Evolutionary conservation across 1,139 yeast species (phyloP).

Genomic region (Nakaseomyces kungkrabaensis): DNA sequence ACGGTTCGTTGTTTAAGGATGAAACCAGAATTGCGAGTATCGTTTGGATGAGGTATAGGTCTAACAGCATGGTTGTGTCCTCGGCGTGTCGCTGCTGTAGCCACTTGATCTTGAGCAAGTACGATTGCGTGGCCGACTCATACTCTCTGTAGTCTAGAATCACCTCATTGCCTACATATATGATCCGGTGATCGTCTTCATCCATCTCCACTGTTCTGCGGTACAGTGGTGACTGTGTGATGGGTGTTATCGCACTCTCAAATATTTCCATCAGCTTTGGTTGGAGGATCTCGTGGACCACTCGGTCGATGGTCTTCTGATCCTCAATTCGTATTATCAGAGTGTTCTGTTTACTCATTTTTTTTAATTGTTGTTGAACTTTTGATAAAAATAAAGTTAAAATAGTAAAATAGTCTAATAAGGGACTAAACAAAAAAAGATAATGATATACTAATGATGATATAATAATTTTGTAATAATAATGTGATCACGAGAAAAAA

Average conservation of each 20-base stretch:
- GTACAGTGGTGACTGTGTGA: neutral
- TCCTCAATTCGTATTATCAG: constrained; percentile 2
- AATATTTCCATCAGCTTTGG: neutral
- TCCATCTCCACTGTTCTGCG: constrained; percentile 1
- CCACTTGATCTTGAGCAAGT: constrained; percentile 1
- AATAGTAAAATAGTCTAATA: neutral
- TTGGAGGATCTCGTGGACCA: neutral
- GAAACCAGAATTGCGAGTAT: neutral
- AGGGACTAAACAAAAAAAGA: neutral
- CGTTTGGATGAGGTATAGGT: neutral
- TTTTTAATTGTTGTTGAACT: neutral
- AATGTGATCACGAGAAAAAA: too few species aligned
- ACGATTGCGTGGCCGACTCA: neutral
- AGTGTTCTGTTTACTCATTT: constrained; percentile 2
- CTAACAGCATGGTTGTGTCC: neutral
- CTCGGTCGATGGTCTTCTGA: neutral
- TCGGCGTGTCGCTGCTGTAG: neutral
- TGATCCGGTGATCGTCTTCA: neutral
- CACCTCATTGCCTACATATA: neutral
- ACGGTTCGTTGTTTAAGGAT: neutral
- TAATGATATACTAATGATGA: neutral
- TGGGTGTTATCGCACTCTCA: neutral
- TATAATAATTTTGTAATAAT: neutral
- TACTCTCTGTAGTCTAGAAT: constrained; percentile 1
- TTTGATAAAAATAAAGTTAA: neutral